A percentile compares a stretch with the other conserved stretches of the same genome.
Conservation (phyloP, 768 basidiomycete species). For the Pulveroboletus sp. region DNA sequence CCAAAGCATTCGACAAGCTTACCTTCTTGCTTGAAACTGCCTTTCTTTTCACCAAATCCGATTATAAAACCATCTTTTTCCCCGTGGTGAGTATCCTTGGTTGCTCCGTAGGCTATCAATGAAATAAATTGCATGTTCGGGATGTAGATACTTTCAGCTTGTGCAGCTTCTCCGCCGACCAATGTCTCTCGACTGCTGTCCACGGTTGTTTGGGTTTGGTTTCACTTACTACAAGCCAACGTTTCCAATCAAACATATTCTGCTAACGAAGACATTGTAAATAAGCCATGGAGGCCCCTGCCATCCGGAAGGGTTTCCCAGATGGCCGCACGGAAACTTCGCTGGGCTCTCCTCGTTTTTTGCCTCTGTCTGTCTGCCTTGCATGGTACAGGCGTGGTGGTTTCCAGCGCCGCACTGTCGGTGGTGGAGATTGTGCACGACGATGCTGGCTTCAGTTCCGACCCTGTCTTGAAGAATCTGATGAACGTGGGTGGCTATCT, state of each 20-base stretch:
- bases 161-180: constrained; percentile 1
- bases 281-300: constrained; percentile 38
- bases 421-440: constrained; percentile 28
- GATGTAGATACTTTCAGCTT: constrained; percentile 10
- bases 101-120: not conserved
- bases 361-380: constrained; percentile 26
- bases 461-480: not conserved
- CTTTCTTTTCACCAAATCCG: constrained; percentile 35
- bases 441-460: constrained; percentile 28
- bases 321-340: constrained; percentile 19
- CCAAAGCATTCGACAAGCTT: not conserved
- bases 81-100: constrained; percentile 27
- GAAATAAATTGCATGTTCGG: not conserved
- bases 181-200: not conserved
- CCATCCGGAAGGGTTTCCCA: constrained; percentile 33
- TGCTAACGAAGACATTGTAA: constrained; percentile 30
- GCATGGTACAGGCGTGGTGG: constrained; percentile 18
- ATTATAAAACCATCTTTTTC: constrained; percentile 34
- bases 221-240: constrained; percentile 33
- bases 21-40: constrained; percentile 23
- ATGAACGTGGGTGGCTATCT: not conserved
- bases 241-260: constrained; percentile 32
- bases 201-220: constrained; percentile 27
- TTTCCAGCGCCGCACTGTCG: constrained; percentile 22
- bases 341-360: constrained; percentile 31